A percentile compares a stretch with the other conserved stretches of the same genome.
phyloP scores from a whole-genome alignment of 176 grass and related monocot genomes.

The Cymbopogon citratus region DNA sequence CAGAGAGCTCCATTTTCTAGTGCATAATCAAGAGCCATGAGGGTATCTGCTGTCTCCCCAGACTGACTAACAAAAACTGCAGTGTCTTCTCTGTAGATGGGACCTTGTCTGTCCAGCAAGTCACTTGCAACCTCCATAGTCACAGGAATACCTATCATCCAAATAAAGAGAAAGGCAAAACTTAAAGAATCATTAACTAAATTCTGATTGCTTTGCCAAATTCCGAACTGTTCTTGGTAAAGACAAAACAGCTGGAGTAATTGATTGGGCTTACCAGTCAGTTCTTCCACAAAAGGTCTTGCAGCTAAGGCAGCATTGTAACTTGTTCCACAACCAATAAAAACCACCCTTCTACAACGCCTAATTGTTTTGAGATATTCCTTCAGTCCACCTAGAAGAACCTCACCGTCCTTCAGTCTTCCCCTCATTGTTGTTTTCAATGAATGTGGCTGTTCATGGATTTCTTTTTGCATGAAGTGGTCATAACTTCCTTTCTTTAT shows the following conservation, averaged over 20 bases:
- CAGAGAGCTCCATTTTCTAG: constrained; percentile 75
- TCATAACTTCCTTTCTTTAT: constrained; percentile 95
- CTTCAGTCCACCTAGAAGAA: constrained; percentile 88
- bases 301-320: constrained; percentile 85
- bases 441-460: constrained; percentile 85
- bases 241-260: background rate
- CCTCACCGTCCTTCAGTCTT: constrained; percentile 66
- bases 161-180: background rate
- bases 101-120: constrained; percentile 76
- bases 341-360: constrained; percentile 70
- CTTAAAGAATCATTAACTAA: background rate
- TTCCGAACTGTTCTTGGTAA: background rate
- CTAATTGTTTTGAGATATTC: constrained; percentile 83
- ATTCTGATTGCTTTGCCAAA: background rate
- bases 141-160: constrained; percentile 65
- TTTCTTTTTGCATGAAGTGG: constrained; percentile 98
- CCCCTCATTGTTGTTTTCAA: constrained; percentile 93
- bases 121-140: constrained; percentile 90
- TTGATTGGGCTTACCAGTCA: constrained; percentile 47
- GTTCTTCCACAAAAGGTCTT: constrained; percentile 84
- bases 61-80: constrained; percentile 95
- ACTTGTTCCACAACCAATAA: constrained; percentile 95
- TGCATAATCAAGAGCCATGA: constrained; percentile 88
- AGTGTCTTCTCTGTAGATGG: constrained; percentile 81
- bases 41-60: constrained; percentile 95